Conservation (phyloP, 495 filamentous ascomycete species). For the Aspergillus affinis region DNA sequence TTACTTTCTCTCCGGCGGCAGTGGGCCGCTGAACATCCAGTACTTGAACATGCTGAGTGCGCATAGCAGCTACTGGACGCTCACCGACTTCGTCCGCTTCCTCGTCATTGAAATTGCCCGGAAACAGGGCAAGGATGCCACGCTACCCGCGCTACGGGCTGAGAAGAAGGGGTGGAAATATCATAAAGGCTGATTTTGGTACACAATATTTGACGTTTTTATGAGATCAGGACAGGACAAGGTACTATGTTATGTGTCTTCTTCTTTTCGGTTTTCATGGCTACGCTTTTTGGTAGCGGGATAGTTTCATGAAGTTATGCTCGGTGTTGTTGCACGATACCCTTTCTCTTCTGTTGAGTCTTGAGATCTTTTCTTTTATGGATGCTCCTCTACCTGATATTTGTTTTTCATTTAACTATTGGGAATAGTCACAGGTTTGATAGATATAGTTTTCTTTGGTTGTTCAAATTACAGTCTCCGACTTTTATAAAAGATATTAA, state of each 20-base stretch:
- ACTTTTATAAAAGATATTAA: too few relatives aligned
- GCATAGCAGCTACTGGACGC: conserved; percentile 92
- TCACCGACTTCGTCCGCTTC: conserved; percentile 80
- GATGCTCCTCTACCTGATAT: background rate
- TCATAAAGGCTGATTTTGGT: conserved; percentile 26
- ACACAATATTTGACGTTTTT: too few relatives aligned
- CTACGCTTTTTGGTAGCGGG: background rate
- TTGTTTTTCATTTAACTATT: background rate
- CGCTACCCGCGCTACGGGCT: conserved; percentile 67
- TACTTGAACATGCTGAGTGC: conserved; percentile 97
- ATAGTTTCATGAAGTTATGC: background rate
- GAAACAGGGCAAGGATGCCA: conserved; percentile 64
- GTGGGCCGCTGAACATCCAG: conserved; percentile 85
- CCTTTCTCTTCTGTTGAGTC: conserved; percentile 2
- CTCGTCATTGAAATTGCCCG: conserved; percentile 85
- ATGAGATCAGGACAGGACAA: too few relatives aligned
- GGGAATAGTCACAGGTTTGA: background rate
- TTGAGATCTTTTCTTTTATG: background rate
- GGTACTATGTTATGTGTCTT: background rate
- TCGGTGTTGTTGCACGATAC: background rate
- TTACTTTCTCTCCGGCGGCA: conserved; percentile 75
- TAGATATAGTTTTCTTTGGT: background rate
- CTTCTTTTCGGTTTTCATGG: background rate
- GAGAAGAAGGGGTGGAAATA: conserved; percentile 60
- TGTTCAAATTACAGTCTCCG: too few relatives aligned